Evolutionary conservation across 2,329 filamentous ascomycete genomes (phyloP), one percentile per base, ranked within the genome.

Genomic region (Teratosphaeriaceae sp.): DNA sequence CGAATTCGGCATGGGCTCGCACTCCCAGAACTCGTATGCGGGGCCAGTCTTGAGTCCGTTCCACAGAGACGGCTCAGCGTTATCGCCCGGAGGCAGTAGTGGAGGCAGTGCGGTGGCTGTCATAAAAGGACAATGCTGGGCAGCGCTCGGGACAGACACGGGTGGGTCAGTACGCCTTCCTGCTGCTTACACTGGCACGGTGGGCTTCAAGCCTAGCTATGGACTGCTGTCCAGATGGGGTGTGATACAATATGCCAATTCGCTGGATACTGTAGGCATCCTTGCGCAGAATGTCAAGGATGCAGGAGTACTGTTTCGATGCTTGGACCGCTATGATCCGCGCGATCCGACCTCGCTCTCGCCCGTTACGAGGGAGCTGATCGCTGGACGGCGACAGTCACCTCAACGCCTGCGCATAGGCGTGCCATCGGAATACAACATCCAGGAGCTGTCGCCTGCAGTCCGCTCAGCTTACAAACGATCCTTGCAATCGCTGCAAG

Each of bases 1-100:
- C 66, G 92, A 94, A 61, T 95, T 95, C 61, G 88, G 89, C 21
- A 95, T 95, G 89, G 88, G 88, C 2, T 94, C 88, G 7, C 83
- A 95, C 60, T 84, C 82, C 1, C 75, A 73, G 16, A 69, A 82
- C 56, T 88, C 87, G 1, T 66, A 72, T 42, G 79, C 82, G 54
- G 85, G 85, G 1, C 62, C 78, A 1, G 84, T 90, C 3, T 69
- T 62, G 40, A 80, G 76, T 48, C 69, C 66, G 6, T 63, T 69
- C 40, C 67, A 58, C 20, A 49, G 58, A 30, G 42, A 52, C 15
- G 58, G 51, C 18, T 39, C 45, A 3, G 23, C 64, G 18, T 62
- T 79, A 20, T 92, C 88, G 1, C 83, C 85, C 0, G 89, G 89
- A 27, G 89, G 89, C 22, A 96, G 89, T 62, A 97, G 90, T 3